Base-by-base conservation (phyloP, 2,329 filamentous ascomycete species). In the Byssoonygena ceratinophila region DNA sequence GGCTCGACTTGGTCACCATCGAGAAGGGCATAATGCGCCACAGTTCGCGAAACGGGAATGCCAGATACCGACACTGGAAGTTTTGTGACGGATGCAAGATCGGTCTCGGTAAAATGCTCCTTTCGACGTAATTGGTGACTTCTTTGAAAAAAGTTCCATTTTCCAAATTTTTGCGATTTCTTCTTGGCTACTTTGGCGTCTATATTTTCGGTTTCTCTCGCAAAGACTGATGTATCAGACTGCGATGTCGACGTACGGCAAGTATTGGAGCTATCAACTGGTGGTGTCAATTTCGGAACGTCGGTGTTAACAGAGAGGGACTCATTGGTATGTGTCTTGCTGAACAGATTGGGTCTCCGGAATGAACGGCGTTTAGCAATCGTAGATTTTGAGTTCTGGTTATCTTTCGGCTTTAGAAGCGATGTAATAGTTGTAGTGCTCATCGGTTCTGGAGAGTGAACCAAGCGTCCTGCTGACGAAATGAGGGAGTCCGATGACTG, bases 101-200 rank as follows among this genome's bases (percentile, higher is more conserved):
- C 46, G 20, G 46, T 20, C 16, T 44, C 20, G 6, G 39, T 47
- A 25, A 47, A 49, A 18, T 62, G 53, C 4, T 62, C 60, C 29
- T 61, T 66, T 54, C 56, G 57, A 48, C 53, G 59, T 34, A 57
- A 61, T 54, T 56, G 57, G 43, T 64, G 63, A 39, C 61, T 68
- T 62, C 66, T 71, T 50, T 81, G 77, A 54, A 82, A 81, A 57
- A 82, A 79, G 58, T 79, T 81, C 78, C 77, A 81, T 64, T 72
- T 74, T 55, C 67, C 66, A 20, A 67, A 59, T 61, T 73, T 74
- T 16, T 62, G 62, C 16, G 60, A 52, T 32, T 59, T 63, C 44
- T 60, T 52, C 36, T 59, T 60, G n/a, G 57, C 23, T 57, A 59
- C 55, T 51, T 55, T 57, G 41, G 9, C 51, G 31, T 49, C 48